Conservation (phyloP, 2,329 filamentous ascomycete genomes). For the Zelopaecilomyces penicillatus region DNA sequence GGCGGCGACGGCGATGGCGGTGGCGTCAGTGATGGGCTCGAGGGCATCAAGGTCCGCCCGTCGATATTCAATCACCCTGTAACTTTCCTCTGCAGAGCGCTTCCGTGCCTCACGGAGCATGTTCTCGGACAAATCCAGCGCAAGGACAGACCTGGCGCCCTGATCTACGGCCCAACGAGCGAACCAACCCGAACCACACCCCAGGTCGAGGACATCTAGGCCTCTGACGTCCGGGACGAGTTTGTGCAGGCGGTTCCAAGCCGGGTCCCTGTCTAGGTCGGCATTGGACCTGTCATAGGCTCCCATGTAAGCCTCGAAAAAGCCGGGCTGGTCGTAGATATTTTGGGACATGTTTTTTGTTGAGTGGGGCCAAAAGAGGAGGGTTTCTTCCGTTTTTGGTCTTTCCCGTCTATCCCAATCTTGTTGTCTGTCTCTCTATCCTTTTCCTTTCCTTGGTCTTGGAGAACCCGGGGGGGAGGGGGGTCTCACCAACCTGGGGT, state of each 20-base stretch:
- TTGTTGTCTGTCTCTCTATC: too few species aligned
- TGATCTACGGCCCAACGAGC: conserved; percentile 31
- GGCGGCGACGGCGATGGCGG: conserved; percentile 17
- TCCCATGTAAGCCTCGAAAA: conserved; percentile 34
- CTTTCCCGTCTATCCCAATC: too few species aligned
- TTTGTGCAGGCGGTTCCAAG: conserved; percentile 34
- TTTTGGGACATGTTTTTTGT: conserved; percentile 25
- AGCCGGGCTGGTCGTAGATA: conserved; percentile 31
- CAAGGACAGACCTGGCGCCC: conserved; percentile 27
- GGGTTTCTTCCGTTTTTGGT: too few species aligned
- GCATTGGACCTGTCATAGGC: conserved; percentile 30
- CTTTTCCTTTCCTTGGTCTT: too few species aligned
- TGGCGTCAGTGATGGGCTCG: conserved; percentile 12
- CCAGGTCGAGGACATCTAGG: conserved; percentile 33
- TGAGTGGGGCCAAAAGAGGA: too few species aligned
- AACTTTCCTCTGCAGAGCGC: conserved; percentile 13
- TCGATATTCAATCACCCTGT: conserved; percentile 22
- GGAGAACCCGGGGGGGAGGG: too few species aligned
- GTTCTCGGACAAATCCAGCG: conserved; percentile 33
- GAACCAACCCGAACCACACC: conserved; percentile 40
- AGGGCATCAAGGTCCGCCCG: conserved; percentile 26
- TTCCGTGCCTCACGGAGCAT: conserved; percentile 31
- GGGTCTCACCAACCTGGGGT: too few species aligned
- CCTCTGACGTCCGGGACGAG: conserved; percentile 28
- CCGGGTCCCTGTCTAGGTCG: conserved; percentile 31